These are phyloP conservation scores for Penicillium sp. DNA, from an alignment of 2,329 filamentous ascomycete species.

Conservation along the genomic window DNA sequence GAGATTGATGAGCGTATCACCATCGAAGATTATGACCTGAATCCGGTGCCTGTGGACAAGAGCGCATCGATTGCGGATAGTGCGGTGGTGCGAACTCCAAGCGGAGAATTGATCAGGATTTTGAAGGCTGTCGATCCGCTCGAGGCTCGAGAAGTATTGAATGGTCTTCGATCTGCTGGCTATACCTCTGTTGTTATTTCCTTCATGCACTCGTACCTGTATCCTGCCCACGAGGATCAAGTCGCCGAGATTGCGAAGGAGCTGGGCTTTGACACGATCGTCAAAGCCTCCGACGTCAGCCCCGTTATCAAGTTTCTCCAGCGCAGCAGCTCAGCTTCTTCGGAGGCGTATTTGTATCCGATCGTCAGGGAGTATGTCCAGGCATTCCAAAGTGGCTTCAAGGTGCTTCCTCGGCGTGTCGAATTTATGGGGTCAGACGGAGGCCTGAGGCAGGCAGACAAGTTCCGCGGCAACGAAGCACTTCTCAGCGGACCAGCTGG, in stretches of 20 bases:
- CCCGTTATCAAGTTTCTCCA: slow-evolving; percentile 80
- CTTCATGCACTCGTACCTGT: slow-evolving; percentile 86
- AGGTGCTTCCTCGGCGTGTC: background rate
- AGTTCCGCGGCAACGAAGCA: slow-evolving; percentile 51
- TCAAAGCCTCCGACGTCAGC: slow-evolving; percentile 71
- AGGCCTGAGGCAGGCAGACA: slow-evolving; percentile 40
- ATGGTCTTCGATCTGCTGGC: slow-evolving; percentile 67
- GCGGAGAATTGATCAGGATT: slow-evolving; percentile 66
- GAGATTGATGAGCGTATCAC: slow-evolving; percentile 78
- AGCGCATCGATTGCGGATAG: slow-evolving; percentile 55
- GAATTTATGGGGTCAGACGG: background rate
- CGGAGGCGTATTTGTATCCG: slow-evolving; percentile 64
- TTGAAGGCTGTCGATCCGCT: slow-evolving; percentile 59
- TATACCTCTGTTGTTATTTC: slow-evolving; percentile 80
- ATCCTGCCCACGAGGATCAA: slow-evolving; percentile 75
- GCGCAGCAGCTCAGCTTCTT: slow-evolving; percentile 71
- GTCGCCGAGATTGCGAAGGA: slow-evolving; percentile 72
- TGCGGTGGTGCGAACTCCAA: slow-evolving; percentile 51
- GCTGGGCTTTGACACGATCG: slow-evolving; percentile 74
- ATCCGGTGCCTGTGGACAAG: slow-evolving; percentile 58
- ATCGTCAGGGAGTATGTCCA: background rate
- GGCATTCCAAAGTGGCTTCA: background rate
- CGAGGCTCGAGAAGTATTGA: slow-evolving; percentile 43
- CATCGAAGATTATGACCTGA: slow-evolving; percentile 38
- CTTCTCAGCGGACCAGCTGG: slow-evolving; percentile 86